These are phyloP conservation scores for Aspergillus cristatus DNA, from an alignment of 495 filamentous ascomycete genomes.

Conservation along the genomic window DNA sequence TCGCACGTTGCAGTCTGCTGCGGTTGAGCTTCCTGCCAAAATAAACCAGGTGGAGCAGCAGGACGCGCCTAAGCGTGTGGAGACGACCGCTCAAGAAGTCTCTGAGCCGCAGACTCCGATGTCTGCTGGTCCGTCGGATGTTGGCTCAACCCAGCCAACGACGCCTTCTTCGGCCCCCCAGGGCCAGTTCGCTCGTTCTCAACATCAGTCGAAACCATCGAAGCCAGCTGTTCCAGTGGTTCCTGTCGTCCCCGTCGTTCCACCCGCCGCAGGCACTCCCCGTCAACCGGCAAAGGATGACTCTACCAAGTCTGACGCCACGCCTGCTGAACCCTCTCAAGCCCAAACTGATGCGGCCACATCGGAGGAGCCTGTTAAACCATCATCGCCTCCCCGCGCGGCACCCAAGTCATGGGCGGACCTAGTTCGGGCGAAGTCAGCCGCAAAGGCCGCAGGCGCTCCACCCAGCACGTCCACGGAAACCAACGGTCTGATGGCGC, in stretches of 20 bases:
- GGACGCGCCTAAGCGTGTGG: constrained; percentile 9
- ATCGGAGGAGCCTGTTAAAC: constrained; percentile 21
- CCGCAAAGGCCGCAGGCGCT: constrained; percentile 16
- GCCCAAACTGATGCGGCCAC: constrained; percentile 16
- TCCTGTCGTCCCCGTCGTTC: constrained; percentile 59
- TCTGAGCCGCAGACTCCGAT: constrained; percentile 59
- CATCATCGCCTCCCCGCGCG: constrained; percentile 31
- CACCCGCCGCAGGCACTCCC: constrained; percentile 40
- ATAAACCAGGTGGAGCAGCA: constrained; percentile 18
- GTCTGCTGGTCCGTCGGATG: constrained; percentile 57
- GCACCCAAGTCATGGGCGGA: constrained; percentile 71
- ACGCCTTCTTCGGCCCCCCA: constrained; percentile 52
- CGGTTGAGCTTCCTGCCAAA: constrained; percentile 42
- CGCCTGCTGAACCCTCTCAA: constrained; percentile 11
- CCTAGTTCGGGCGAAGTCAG: constrained; percentile 50
- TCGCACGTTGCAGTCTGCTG: constrained; percentile 25
- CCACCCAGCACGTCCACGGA: constrained; percentile 18
- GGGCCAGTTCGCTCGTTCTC: constrained; percentile 22
- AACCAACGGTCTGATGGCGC: constrained; percentile 36
- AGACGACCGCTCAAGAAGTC: constrained; percentile 24
- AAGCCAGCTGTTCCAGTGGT: constrained; percentile 50
- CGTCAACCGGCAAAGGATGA: constrained; percentile 36
- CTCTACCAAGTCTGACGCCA: constrained; percentile 20
- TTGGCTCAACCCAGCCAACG: constrained; percentile 58
- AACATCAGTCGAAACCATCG: constrained; percentile 30